A percentile compares a stretch with the other conserved stretches of the same genome.
Evolutionary conservation across 495 filamentous ascomycete species (phyloP).

Genomic region (Penicillium tannophilum): DNA sequence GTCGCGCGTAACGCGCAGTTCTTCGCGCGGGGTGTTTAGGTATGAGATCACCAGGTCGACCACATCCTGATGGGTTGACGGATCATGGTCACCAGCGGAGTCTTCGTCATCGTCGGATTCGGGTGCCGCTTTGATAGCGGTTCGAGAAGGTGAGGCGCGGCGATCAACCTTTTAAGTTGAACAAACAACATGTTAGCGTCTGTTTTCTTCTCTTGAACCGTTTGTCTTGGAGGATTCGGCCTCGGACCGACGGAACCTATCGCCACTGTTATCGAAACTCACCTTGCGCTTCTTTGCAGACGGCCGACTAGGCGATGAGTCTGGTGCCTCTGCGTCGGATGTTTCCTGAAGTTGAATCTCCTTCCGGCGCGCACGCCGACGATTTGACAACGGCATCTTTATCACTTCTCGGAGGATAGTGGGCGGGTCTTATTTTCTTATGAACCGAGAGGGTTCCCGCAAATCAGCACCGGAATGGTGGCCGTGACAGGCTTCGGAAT

Average conservation of each 20-base stretch:
- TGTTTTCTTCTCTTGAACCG: neutral
- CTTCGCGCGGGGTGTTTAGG: slow-evolving; percentile 59
- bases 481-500: slow-evolving; percentile 1
- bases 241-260: slow-evolving; percentile 10
- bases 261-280: slow-evolving; percentile 23
- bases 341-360: slow-evolving; percentile 51
- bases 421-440: neutral
- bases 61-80: slow-evolving; percentile 60
- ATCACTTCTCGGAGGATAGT: neutral
- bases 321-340: slow-evolving; percentile 54
- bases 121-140: slow-evolving; percentile 26
- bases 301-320: slow-evolving; percentile 72
- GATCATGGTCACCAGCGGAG: slow-evolving; percentile 54
- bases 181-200: neutral
- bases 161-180: slow-evolving; percentile 36
- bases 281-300: slow-evolving; percentile 78
- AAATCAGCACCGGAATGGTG: neutral
- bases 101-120: slow-evolving; percentile 47
- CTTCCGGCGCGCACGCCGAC: slow-evolving; percentile 54
- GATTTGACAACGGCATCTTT: slow-evolving; percentile 53
- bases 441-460: neutral
- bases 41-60: slow-evolving; percentile 73
- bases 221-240: slow-evolving; percentile 10
- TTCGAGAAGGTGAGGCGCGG: slow-evolving; percentile 31
- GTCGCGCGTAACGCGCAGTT: slow-evolving; percentile 70